A percentile compares a stretch with the other conserved stretches of the same genome.
These are phyloP conservation scores for Phoenix roebelenii DNA, from an alignment of 176 grass and related monocot species.

Conservation along the genomic window DNA sequence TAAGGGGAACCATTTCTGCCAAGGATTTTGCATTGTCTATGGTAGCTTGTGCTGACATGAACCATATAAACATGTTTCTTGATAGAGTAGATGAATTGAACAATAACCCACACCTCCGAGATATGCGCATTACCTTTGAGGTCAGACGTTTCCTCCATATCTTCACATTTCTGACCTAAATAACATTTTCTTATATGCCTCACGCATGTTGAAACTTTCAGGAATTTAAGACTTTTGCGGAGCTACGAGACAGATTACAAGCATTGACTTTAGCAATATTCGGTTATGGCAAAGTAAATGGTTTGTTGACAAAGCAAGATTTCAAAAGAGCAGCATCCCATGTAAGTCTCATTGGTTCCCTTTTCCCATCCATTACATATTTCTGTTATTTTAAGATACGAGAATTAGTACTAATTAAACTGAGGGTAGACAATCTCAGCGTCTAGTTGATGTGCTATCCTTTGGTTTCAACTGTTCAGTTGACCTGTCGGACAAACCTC, in stretches of 20 bases:
- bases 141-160: constrained; percentile 13
- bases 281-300: constrained; percentile 68
- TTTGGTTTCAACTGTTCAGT: too few relatives aligned
- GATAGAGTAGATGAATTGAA: constrained; percentile 54
- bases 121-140: constrained; percentile 69
- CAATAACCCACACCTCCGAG: constrained; percentile 41
- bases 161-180: too few relatives aligned
- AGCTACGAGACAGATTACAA: constrained; percentile 64
- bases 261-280: constrained; percentile 65
- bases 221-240: constrained; percentile 86
- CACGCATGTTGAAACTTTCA: constrained; percentile 12
- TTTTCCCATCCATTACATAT: background rate
- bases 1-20: constrained; percentile 50
- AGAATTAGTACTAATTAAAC: background rate
- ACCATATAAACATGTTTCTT: constrained; percentile 73
- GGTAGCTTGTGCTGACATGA: constrained; percentile 82
- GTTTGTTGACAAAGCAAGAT: constrained; percentile 75
- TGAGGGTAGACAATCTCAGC: background rate
- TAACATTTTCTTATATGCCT: too few relatives aligned
- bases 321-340: constrained; percentile 65
- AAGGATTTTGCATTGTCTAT: constrained; percentile 92
- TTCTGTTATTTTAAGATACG: background rate
- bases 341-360: constrained; percentile 36
- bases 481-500: too few relatives aligned
- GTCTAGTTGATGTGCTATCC: too few relatives aligned